Evolutionary conservation across 106 monocot genomes (phyloP).

Genomic region (Dendrobium officinale): DNA sequence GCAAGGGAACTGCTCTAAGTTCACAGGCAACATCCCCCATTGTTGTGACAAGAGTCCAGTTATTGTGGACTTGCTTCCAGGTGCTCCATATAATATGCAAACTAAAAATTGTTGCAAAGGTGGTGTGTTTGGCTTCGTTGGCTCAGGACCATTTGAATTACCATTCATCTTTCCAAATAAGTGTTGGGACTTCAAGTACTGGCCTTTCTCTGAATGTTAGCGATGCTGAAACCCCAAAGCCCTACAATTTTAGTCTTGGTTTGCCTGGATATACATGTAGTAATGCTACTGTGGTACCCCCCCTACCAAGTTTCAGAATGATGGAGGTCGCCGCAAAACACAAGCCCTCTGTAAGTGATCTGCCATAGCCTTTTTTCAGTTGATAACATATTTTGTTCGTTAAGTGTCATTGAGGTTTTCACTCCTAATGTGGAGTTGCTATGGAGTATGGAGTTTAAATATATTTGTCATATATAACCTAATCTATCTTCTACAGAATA

Average conservation of each 20-base stretch:
- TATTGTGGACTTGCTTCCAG: slow-evolving; percentile 57
- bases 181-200: slow-evolving; percentile 16
- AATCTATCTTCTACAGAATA: too few species aligned
- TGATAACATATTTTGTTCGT: too few species aligned
- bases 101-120: slow-evolving; percentile 68
- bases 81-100: slow-evolving; percentile 56
- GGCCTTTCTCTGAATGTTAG: not conserved
- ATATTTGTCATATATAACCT: too few species aligned
- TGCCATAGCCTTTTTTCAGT: not conserved
- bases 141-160: slow-evolving; percentile 28
- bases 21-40: slow-evolving; percentile 40
- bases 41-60: slow-evolving; percentile 59
- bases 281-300: slow-evolving; percentile 12
- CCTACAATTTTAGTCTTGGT: slow-evolving; percentile 48
- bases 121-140: slow-evolving; percentile 49
- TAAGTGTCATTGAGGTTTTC: too few species aligned
- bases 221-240: not conserved
- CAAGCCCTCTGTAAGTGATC: slow-evolving; percentile 56
- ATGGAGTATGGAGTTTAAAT: too few species aligned
- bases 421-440: too few species aligned
- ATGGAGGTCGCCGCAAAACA: slow-evolving; percentile 16
- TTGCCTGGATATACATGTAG: slow-evolving; percentile 71
- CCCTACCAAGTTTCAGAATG: slow-evolving; percentile 30
- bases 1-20: slow-evolving; percentile 69
- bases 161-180: slow-evolving; percentile 46